phyloP scores from a whole-genome alignment of 768 basidiomycete genomes.

The Hericium erinaceus region DNA sequence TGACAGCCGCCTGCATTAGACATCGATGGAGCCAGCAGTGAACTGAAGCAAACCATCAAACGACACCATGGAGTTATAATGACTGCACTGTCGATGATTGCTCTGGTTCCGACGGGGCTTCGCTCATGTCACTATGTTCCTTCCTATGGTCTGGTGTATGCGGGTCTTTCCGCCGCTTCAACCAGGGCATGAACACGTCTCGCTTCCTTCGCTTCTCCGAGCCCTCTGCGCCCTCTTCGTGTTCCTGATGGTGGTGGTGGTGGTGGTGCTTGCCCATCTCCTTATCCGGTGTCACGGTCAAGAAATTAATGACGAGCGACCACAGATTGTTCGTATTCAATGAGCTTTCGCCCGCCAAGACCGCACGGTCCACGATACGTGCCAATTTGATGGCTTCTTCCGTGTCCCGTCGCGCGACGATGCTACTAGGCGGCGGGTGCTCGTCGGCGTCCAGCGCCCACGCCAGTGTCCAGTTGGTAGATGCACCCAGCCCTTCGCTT shows the following conservation, averaged over 20 bases:
- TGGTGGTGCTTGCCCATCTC: not conserved
- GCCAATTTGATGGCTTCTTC: constrained; percentile 67
- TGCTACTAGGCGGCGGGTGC: constrained; percentile 84
- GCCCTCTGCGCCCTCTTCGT: not conserved
- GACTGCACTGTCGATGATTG: too few relatives aligned
- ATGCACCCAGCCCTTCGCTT: constrained; percentile 23
- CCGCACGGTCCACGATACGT: constrained; percentile 59
- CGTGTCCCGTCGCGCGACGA: constrained; percentile 84
- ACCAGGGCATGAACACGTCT: not conserved
- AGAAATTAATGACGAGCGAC: constrained; percentile 54
- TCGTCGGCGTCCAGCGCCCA: constrained; percentile 81
- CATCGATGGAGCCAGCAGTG: too few relatives aligned
- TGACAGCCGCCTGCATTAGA: too few relatives aligned
- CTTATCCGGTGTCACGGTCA: constrained; percentile 45
- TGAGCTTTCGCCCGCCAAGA: constrained; percentile 45
- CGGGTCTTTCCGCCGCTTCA: not conserved
- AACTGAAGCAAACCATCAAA: too few relatives aligned
- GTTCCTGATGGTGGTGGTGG: not conserved
- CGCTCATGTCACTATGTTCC: not conserved
- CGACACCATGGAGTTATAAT: too few relatives aligned
- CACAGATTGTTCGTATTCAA: constrained; percentile 68
- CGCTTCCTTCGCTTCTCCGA: not conserved
- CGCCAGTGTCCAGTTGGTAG: constrained; percentile 66
- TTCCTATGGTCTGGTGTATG: not conserved
- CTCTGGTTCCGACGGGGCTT: too few relatives aligned